phyloP scores from a whole-genome alignment of 75 land plant genomes.

The Sequoia sempervirens region DNA sequence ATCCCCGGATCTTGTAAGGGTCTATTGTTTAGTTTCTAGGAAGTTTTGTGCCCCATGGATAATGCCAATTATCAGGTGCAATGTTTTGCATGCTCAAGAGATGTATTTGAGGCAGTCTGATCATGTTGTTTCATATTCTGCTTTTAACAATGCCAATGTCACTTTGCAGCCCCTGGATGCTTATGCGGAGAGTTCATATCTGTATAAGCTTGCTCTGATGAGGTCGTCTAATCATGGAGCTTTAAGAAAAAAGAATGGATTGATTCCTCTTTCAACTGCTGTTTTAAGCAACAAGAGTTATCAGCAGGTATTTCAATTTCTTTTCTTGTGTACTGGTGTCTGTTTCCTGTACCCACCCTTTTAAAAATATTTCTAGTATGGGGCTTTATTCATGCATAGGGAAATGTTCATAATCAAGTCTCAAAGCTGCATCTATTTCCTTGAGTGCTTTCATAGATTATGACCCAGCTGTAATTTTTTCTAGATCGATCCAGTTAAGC shows the following conservation, averaged over 20 bases:
- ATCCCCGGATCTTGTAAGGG: not conserved
- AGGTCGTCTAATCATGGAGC: constrained; percentile 3
- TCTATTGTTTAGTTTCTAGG: not conserved
- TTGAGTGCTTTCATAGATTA: not conserved
- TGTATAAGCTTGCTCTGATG: constrained; percentile 4
- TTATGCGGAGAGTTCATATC: not conserved
- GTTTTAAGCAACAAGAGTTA: not conserved
- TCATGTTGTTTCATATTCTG: not conserved
- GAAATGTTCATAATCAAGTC: not conserved
- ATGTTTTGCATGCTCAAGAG: not conserved
- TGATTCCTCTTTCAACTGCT: not conserved
- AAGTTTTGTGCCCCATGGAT: not conserved
- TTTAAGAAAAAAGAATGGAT: not conserved
- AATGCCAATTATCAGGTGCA: not conserved
- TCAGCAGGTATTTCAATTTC: constrained; percentile 1
- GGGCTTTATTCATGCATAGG: not conserved
- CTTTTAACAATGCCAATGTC: not conserved
- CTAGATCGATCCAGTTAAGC: constrained; percentile 18
- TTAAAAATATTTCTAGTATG: not conserved
- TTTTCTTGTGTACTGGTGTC: not conserved
- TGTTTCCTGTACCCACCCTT: not conserved
- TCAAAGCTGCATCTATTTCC: not conserved
- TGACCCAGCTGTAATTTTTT: not conserved
- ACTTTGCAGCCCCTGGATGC: not conserved
- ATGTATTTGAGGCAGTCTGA: not conserved